Evolutionary conservation across 2,329 filamentous ascomycete genomes (phyloP).

Genomic region (Colletotrichum viniferum): DNA sequence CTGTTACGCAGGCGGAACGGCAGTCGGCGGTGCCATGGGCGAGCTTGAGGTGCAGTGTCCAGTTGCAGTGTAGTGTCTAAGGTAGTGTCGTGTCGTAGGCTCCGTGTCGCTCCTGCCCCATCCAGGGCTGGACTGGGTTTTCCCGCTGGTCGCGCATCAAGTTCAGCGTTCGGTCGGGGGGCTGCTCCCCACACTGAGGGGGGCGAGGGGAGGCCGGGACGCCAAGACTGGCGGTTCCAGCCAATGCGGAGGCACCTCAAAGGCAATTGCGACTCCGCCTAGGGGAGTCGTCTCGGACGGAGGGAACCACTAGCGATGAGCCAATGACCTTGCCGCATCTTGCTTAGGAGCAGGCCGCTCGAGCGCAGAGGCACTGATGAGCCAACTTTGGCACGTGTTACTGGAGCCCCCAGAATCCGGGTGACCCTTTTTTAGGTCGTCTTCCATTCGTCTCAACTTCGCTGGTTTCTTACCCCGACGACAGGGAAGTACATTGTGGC

Average conservation of each 20-base stretch:
- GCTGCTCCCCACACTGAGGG: slow-evolving; percentile 10
- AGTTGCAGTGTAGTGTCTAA: neutral
- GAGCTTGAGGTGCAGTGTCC: neutral
- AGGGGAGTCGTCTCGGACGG: slow-evolving; percentile 20
- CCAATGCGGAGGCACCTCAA: slow-evolving; percentile 19
- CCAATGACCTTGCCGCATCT: neutral
- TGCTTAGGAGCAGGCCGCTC: neutral
- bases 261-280: slow-evolving; percentile 15
- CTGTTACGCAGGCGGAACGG: neutral
- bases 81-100: neutral
- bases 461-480: neutral
- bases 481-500: neutral
- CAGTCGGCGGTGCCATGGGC: slow-evolving; percentile 3
- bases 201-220: slow-evolving; percentile 9
- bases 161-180: slow-evolving; percentile 8
- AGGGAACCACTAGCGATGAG: slow-evolving; percentile 18
- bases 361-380: neutral
- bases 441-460: neutral
- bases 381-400: slow-evolving; percentile 14
- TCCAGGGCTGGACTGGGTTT: neutral
- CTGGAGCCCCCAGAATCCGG: neutral
- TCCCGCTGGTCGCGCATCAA: slow-evolving; percentile 2
- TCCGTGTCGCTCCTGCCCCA: neutral
- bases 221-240: slow-evolving; percentile 13
- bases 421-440: neutral